A percentile compares a stretch with the other conserved stretches of the same genome.
These are phyloP conservation scores for Aspergillus japonicus DNA, from an alignment of 2,329 filamentous ascomycete genomes.

Conservation along the genomic window DNA sequence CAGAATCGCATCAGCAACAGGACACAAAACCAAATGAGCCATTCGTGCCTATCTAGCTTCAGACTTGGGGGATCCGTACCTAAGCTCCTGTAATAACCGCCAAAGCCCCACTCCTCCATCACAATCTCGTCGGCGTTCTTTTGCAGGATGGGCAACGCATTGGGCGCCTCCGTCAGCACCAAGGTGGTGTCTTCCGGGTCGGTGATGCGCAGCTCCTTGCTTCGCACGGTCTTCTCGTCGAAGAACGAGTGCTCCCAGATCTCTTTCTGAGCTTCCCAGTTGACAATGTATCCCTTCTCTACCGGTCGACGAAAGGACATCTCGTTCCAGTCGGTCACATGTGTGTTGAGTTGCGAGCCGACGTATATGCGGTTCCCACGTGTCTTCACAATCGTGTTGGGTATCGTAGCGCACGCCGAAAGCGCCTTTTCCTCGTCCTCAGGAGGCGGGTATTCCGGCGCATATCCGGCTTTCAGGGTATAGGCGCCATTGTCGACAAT, in stretches of 20 bases:
- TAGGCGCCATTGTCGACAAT: constrained; percentile 92
- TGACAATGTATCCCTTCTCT: constrained; percentile 92
- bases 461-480: constrained; percentile 86
- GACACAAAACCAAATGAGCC: neutral
- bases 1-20: neutral
- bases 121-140: constrained; percentile 93
- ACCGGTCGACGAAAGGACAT: constrained; percentile 83
- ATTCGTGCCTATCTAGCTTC: neutral
- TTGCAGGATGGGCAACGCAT: constrained; percentile 76
- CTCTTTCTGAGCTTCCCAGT: constrained; percentile 93
- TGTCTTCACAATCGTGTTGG: constrained; percentile 85
- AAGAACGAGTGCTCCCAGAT: constrained; percentile 93
- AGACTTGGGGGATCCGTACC: constrained; percentile 48
- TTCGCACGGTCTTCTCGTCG: constrained; percentile 62
- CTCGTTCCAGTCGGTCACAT: constrained; percentile 86
- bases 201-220: constrained; percentile 37
- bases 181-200: constrained; percentile 80
- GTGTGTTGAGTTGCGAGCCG: constrained; percentile 67
- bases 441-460: constrained; percentile 39
- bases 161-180: constrained; percentile 81
- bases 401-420: constrained; percentile 64
- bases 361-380: constrained; percentile 77
- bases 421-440: constrained; percentile 44
- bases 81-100: constrained; percentile 74
- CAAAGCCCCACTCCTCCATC: constrained; percentile 95